Conservation (phyloP, 2,329 filamentous ascomycete genomes). For the Pseudogymnoascus destructans region DNA sequence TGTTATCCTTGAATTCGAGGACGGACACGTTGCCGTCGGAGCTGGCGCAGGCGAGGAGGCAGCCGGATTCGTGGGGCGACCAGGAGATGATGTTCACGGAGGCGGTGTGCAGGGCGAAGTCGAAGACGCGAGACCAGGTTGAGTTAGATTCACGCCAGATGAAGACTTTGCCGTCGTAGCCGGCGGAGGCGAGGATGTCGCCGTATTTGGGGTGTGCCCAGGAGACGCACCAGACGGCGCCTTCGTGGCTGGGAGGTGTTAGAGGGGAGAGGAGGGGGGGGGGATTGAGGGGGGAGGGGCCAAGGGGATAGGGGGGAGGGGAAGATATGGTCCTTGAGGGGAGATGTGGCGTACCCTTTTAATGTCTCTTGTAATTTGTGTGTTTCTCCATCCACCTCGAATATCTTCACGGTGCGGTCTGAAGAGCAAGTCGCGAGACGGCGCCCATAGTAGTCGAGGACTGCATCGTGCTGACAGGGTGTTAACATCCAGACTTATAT, state of each 20-base stretch:
- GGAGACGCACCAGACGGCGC: constrained; percentile 92
- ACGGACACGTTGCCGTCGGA: constrained; percentile 89
- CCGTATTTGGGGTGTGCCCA: constrained; percentile 99
- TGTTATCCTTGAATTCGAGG: constrained; percentile 93
- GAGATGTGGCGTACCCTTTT: constrained; percentile 57
- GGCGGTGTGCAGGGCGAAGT: constrained; percentile 86
- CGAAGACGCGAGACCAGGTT: constrained; percentile 77
- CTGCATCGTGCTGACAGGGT: constrained; percentile 70
- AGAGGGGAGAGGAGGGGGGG: constrained; percentile 11
- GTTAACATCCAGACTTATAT: constrained; percentile 16
- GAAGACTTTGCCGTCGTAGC: constrained; percentile 95
- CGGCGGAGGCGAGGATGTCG: constrained; percentile 89
- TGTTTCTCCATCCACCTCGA: constrained; percentile 87
- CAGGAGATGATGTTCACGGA: constrained; percentile 94
- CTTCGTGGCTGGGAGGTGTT: constrained; percentile 60
- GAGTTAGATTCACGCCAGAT: constrained; percentile 83
- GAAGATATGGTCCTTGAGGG: not conserved
- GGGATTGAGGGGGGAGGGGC: not conserved
- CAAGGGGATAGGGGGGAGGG: not conserved
- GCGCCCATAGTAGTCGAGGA: constrained; percentile 95
- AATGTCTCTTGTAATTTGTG: constrained; percentile 85
- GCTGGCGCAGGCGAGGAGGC: constrained; percentile 84
- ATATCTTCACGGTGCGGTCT: constrained; percentile 98
- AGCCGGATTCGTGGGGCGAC: constrained; percentile 94
- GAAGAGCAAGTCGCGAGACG: constrained; percentile 94